A percentile compares a stretch with the other conserved stretches of the same genome.
These are phyloP conservation scores for Mycena polygramma DNA, from an alignment of 768 basidiomycete genomes.

Conservation along the genomic window DNA sequence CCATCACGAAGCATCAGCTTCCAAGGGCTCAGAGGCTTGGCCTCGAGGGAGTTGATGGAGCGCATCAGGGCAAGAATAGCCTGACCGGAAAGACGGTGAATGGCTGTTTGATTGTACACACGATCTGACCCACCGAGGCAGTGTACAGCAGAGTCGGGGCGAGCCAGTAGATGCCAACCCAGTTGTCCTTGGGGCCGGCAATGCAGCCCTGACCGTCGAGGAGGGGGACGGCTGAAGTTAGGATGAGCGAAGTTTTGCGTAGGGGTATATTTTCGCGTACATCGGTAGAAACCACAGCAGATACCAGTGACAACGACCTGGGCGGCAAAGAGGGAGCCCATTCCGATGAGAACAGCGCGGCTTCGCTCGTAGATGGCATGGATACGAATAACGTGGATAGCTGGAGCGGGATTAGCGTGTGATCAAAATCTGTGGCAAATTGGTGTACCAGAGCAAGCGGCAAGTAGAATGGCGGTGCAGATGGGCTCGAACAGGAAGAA, in stretches of 20 bases:
- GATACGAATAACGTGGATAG: constrained; percentile 82
- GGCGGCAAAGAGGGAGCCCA: constrained; percentile 71
- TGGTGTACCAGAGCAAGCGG: constrained; percentile 72
- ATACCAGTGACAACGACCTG: constrained; percentile 83
- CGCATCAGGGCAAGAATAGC: constrained; percentile 72
- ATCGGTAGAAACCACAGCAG: constrained; percentile 83
- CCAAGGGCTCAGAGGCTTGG: constrained; percentile 76
- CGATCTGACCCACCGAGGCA: constrained; percentile 63
- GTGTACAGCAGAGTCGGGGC: constrained; percentile 81
- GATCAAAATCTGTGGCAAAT: neutral
- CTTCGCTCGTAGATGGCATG: constrained; percentile 83
- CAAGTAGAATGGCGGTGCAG: constrained; percentile 84
- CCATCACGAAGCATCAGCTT: constrained; percentile 93
- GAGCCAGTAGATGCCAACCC: constrained; percentile 91
- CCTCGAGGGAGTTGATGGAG: constrained; percentile 68
- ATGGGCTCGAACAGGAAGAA: constrained; percentile 92
- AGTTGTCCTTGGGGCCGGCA: constrained; percentile 82
- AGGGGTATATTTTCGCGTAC: constrained; percentile 51
- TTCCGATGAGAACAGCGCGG: constrained; percentile 63
- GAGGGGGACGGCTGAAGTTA: constrained; percentile 72
- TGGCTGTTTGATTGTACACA: constrained; percentile 6
- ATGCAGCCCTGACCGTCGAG: constrained; percentile 86
- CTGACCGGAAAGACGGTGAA: constrained; percentile 45
- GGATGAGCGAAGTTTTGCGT: neutral
- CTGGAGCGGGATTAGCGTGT: constrained; percentile 44